Percentiles rank a stretch among this genome's conserved stretches.
phyloP scores from a whole-genome alignment of 768 basidiomycete species.

The Suillus subluteus region DNA sequence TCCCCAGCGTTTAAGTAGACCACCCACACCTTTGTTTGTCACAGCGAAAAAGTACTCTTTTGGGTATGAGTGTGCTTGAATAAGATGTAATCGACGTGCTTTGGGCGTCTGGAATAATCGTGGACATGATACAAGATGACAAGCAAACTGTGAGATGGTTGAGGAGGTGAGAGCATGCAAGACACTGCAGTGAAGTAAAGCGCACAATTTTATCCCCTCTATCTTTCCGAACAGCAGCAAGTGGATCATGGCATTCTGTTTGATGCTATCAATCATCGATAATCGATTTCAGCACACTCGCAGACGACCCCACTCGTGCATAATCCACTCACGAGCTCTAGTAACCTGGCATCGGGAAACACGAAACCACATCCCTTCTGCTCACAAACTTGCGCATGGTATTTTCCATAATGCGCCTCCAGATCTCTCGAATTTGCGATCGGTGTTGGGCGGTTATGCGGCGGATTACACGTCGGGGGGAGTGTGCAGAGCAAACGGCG shows the following conservation, averaged over 20 bases:
- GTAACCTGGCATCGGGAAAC: conserved; percentile 79
- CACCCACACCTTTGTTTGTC: conserved; percentile 89
- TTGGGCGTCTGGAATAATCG: conserved; percentile 74
- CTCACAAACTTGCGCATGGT: conserved; percentile 84
- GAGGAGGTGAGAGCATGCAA: conserved; percentile 8
- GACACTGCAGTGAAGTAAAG: conserved; percentile 10
- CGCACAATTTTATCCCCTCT: conserved; percentile 84
- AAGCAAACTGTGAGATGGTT: conserved; percentile 63
- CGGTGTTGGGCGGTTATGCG: conserved; percentile 57
- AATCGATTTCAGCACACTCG: conserved; percentile 1
- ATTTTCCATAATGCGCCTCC: conserved; percentile 81
- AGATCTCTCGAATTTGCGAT: conserved; percentile 69
- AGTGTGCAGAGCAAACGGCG: conserved; percentile 67
- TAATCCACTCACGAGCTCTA: conserved; percentile 69
- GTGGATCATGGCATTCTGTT: conserved; percentile 87
- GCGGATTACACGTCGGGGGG: conserved; percentile 79
- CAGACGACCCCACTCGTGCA: conserved; percentile 1
- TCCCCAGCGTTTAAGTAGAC: conserved; percentile 78
- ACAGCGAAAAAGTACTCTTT: conserved; percentile 92
- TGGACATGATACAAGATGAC: conserved; percentile 65
- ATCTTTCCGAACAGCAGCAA: conserved; percentile 75
- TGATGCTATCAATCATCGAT: conserved; percentile 55
- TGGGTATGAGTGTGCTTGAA: conserved; percentile 80
- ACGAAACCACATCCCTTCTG: conserved; percentile 71
- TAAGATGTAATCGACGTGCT: conserved; percentile 77